Evolutionary conservation across 495 filamentous ascomycete species (phyloP).

Genomic region (Penicillium bovifimosum): DNA sequence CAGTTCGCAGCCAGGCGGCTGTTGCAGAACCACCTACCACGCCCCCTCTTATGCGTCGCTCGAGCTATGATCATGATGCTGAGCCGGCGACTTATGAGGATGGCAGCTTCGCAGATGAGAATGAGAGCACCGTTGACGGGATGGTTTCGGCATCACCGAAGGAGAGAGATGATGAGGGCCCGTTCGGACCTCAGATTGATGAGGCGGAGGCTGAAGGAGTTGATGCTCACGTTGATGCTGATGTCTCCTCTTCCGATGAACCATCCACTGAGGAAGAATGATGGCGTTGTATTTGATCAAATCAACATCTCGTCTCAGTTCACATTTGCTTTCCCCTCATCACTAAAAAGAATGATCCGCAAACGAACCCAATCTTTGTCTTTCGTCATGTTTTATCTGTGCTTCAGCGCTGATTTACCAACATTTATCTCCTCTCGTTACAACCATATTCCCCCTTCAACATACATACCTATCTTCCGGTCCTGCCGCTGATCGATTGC

Average conservation of each 20-base stretch:
- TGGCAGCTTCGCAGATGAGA: slow-evolving; percentile 32
- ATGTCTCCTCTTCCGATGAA: slow-evolving; percentile 1
- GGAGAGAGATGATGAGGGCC: slow-evolving; percentile 25
- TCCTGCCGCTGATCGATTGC: slow-evolving; percentile 18
- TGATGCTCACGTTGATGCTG: not conserved
- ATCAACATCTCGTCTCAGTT: too few relatives aligned
- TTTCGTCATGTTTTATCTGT: not conserved
- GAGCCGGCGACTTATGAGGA: slow-evolving; percentile 42
- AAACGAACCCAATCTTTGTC: not conserved
- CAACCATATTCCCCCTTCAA: slow-evolving; percentile 15
- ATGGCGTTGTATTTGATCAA: not conserved
- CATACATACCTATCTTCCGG: slow-evolving; percentile 17
- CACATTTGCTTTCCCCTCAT: not conserved
- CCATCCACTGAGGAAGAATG: slow-evolving; percentile 6
- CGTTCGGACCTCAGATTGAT: slow-evolving; percentile 36
- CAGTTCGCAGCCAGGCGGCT: slow-evolving; percentile 30
- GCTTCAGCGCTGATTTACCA: slow-evolving; percentile 5
- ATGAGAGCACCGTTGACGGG: slow-evolving; percentile 38
- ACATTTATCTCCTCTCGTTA: slow-evolving; percentile 8
- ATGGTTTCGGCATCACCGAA: slow-evolving; percentile 37
- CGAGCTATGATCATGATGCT: slow-evolving; percentile 69
- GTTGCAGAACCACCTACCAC: slow-evolving; percentile 51
- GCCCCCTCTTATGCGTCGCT: slow-evolving; percentile 63
- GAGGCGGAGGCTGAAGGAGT: slow-evolving; percentile 5
- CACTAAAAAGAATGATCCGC: not conserved